These are phyloP conservation scores for Scheffersomyces lignicola DNA, from an alignment of 1,139 yeast species.

Conservation along the genomic window DNA sequence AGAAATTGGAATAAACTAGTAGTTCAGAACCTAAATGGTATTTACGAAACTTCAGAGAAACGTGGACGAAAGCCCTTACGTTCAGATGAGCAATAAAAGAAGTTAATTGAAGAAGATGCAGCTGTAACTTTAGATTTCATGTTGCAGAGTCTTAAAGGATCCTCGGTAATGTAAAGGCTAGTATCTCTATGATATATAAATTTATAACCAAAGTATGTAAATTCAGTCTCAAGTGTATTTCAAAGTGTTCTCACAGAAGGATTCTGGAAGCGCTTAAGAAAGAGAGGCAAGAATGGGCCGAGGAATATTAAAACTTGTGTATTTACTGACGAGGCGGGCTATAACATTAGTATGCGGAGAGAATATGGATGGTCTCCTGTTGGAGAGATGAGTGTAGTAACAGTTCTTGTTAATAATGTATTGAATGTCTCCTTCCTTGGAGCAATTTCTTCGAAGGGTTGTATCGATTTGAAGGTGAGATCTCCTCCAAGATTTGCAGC, in stretches of 20 bases:
- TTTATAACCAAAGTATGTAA: conserved; percentile 2
- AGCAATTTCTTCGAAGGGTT: conserved; percentile 10
- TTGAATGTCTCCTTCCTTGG: conserved; percentile 13
- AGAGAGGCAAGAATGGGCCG: conserved; percentile 5
- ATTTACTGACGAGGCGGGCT: conserved; percentile 13
- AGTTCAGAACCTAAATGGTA: not conserved
- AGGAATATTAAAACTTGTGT: conserved; percentile 8
- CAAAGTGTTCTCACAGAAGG: conserved; percentile 4
- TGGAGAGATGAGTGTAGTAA: conserved; percentile 11
- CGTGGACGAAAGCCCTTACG: conserved; percentile 1
- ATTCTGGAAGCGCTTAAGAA: conserved; percentile 2
- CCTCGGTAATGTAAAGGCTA: conserved; percentile 1
- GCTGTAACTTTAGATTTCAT: not conserved
- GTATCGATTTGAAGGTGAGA: conserved; percentile 7
- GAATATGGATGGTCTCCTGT: conserved; percentile 12
- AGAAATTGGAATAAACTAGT: conserved; percentile 1
- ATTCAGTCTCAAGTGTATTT: conserved; percentile 2
- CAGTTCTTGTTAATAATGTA: conserved; percentile 10
- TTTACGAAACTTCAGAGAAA: conserved; percentile 1
- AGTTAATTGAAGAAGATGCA: conserved; percentile 1
- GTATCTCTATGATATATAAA: conserved; percentile 1
- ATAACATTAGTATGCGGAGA: conserved; percentile 12
- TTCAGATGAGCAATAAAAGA: not conserved
- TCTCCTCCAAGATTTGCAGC: not conserved
- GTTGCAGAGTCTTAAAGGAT: not conserved